Evolutionary conservation across 768 basidiomycete genomes (phyloP).

Genomic region (Tubosaeta sp.): DNA sequence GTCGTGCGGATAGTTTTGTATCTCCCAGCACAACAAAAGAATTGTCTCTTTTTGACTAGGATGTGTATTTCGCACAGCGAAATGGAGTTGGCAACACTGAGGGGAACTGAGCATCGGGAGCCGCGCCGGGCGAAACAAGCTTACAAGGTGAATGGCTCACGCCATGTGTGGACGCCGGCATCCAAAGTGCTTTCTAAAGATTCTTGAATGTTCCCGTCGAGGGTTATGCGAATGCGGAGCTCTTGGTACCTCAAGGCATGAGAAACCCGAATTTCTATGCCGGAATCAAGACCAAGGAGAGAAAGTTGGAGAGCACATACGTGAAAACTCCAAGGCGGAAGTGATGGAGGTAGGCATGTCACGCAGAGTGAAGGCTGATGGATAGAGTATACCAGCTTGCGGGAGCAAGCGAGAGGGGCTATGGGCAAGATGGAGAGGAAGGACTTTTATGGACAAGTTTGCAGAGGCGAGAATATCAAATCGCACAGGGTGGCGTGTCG

Average conservation of each 20-base stretch:
- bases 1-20: conserved; percentile 29
- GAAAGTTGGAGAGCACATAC: conserved; percentile 10
- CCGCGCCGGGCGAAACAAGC: neutral
- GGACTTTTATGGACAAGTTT: conserved; percentile 22
- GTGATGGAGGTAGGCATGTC: conserved; percentile 16
- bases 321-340: conserved; percentile 23
- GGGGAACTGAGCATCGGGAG: conserved; percentile 7
- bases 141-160: conserved; percentile 28
- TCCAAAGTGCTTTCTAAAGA: conserved; percentile 26
- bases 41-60: conserved; percentile 24
- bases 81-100: conserved; percentile 15
- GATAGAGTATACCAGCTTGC: conserved; percentile 20
- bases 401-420: conserved; percentile 27
- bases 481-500: conserved; percentile 31
- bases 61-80: conserved; percentile 28
- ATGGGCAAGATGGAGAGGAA: conserved; percentile 27
- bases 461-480: conserved; percentile 27
- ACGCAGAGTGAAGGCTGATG: conserved; percentile 7
- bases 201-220: conserved; percentile 27
- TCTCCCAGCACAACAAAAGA: conserved; percentile 25
- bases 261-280: conserved; percentile 20
- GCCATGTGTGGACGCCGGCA: conserved; percentile 25
- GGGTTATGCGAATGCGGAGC: conserved; percentile 23
- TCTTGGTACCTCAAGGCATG: conserved; percentile 22
- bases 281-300: neutral